Base-by-base conservation (phyloP, 495 filamentous ascomycete genomes). In the Penicillium simplicissimum region DNA sequence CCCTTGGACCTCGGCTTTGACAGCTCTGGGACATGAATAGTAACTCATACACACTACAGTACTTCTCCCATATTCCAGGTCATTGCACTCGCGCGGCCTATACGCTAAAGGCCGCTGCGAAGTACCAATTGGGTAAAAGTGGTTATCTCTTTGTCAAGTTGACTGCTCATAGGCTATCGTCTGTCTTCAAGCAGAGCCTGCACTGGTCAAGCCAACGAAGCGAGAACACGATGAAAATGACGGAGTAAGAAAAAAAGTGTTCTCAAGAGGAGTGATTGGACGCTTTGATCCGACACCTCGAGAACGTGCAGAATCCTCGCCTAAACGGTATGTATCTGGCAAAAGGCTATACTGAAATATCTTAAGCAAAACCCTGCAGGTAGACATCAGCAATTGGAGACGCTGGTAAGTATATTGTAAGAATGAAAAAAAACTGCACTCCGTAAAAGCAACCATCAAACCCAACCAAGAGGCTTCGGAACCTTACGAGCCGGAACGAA, bases 401-500 rank as follows among this genome's bases (percentile, higher is more conserved):
- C 45, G n/a, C 4, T 17, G 15, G 23, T 19, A n/a, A 35, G 5
- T 21, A 43, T 43, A 21, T 51, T 10, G 10, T 6, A 35, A n/a
- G n/a, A n/a, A n/a, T n/a, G n/a, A n/a, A n/a, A n/a, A n/a, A n/a
- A n/a, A n/a, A n/a, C n/a, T n/a, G n/a, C n/a, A n/a, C 6, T n/a
- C 10, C 33, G 14, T 33, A 52, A 31, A 52, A 31, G 23, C 48
- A 57, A 57, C 33, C 47, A 35, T 33, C 23, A 55, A n/a, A n/a
- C n/a, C n/a, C n/a, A n/a, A n/a, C n/a, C n/a, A n/a, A n/a, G n/a
- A n/a, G n/a, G n/a, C 21, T 55, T 63, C 66, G 66, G 63, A 65
- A 68, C 55, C 36, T 51, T 63, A 58, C 63, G 66, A 68, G 55
- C 55, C 57, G 49, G 57, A 43, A 58, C 62, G 40, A 68, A 59